Evolutionary conservation across 768 basidiomycete genomes (phyloP), one percentile per base, ranked within the genome.

Genomic region (Rhizopogon vesiculosus): DNA sequence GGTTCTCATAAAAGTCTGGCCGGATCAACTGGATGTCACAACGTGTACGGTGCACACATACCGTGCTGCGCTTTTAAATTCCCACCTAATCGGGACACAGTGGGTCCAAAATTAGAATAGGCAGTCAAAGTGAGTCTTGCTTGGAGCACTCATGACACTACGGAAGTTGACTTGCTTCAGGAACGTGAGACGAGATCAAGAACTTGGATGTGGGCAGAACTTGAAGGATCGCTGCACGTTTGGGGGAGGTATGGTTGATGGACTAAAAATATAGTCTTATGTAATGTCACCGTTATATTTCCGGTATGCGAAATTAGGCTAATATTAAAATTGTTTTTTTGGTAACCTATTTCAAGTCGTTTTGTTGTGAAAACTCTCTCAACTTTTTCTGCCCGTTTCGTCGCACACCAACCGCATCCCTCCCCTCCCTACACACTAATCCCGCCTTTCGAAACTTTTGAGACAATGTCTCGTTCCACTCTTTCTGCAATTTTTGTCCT

Each of bases 391-490:
- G 19, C 54, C 18, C 22, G 25, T 35, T 39, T 31, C 35, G 39
- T 29, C 19, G 29, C 54, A n/a, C 18, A 2, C 29, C 33, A 43
- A 7, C 8, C 44, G 28, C 18, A 43, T 18, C 29, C 22, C 15
- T 35, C 52, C 13, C 28, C 16, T 25, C 52, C 28, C 25, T 40
- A 28, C 45, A 33, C 31, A 7, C 31, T 38, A 38, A 38, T 53
- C 10, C 6, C 42, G 28, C 40, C 29, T 8, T 22, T 38, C 7
- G 19, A 28, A 53, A 33, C 18, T 45, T 40, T 39, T 61, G 71
- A 70, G 69, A 66, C 66, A n/a, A 80, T 80, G 79, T 76, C 76
- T 63, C 75, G 71, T 64, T 71, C 70, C 76, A 62, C 73, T 78
- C 78, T 74, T 79, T 79, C 73, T 53, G 62, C 67, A 19, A 55